Evolutionary conservation across 768 basidiomycete genomes (phyloP), one percentile per base, ranked within the genome.

Genomic region (Lanmaoa rubissima): DNA sequence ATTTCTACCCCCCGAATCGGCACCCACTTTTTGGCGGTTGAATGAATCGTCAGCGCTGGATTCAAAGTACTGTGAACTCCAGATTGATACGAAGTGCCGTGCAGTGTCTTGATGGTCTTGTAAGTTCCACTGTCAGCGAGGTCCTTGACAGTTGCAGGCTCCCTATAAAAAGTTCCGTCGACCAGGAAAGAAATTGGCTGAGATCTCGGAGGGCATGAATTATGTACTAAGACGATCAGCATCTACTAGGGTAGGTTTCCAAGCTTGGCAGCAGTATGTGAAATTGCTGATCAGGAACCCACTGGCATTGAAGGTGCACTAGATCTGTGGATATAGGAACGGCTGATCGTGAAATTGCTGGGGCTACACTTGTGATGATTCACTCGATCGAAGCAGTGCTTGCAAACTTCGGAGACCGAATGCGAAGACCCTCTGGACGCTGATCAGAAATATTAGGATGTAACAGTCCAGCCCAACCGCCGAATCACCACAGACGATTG

Each of bases 121-220:
- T n/a, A n/a, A n/a, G n/a, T n/a, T n/a, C n/a, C n/a, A n/a, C n/a
- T n/a, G n/a, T n/a, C n/a, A n/a, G n/a, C n/a, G n/a, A n/a, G n/a
- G n/a, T n/a, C n/a, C n/a, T n/a, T n/a, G n/a, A n/a, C n/a, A n/a
- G n/a, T n/a, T n/a, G n/a, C n/a, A n/a, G n/a, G n/a, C 87, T 3
- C 79, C 87, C 0, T 97, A 96, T 64, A 89, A 92, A 61, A 88
- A 87, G 60, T 96, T 94, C 59, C 92, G 91, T 69, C 96, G 94
- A 92, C 88, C 93, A 0, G 90, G 88, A 4, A 95, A 94, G 72
- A 87, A 88, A 58, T 72, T 95, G 1, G 77, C 82, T 9, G 76
- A 90, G 78, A 73, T 41, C 78, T 97, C 2, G 92, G 93, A 9
- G 94, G 85, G 0, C 74, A 62, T 0, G 86, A 90, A 58, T 75